Percentiles rank a stretch among this genome's conserved stretches.
phyloP scores from a whole-genome alignment of 805 yeast genomes.

The Candida vaughaniae region DNA sequence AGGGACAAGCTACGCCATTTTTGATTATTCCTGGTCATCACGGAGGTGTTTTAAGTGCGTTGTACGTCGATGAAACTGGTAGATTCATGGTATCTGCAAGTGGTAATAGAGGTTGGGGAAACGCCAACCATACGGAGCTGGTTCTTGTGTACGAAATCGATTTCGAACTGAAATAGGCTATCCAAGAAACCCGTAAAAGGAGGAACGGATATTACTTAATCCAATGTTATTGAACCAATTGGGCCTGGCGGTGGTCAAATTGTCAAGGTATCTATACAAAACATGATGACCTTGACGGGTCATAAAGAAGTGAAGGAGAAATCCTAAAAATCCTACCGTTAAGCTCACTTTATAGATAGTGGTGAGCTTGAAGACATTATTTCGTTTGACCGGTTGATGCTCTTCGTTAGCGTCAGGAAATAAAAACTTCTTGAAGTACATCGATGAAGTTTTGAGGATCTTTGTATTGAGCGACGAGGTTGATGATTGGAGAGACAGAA shows the following conservation, averaged over 20 bases:
- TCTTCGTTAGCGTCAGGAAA: conserved; percentile 17
- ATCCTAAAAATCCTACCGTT: conserved; percentile 40
- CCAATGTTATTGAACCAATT: conserved; percentile 8
- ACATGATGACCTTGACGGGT: conserved; percentile 18
- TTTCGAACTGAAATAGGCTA: conserved; percentile 16
- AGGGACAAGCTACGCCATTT: conserved; percentile 64
- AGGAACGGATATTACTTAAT: conserved; percentile 30
- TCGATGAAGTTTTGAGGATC: conserved; percentile 27
- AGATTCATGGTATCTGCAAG: conserved; percentile 86
- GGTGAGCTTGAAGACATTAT: conserved; percentile 13
- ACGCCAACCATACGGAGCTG: conserved; percentile 75
- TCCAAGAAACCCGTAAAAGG: conserved; percentile 21
- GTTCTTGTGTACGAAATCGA: conserved; percentile 80
- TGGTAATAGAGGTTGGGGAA: conserved; percentile 94
- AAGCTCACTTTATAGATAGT: conserved; percentile 33
- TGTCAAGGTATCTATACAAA: conserved; percentile 5
- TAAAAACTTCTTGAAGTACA: conserved; percentile 26
- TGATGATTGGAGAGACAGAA: conserved; percentile 27
- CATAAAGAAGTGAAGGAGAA: conserved; percentile 35
- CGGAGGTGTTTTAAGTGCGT: conserved; percentile 80
- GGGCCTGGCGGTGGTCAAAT: conserved; percentile 8
- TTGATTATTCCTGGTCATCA: conserved; percentile 94
- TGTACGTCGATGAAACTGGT: conserved; percentile 83
- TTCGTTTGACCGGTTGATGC: conserved; percentile 8
- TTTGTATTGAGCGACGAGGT: conserved; percentile 28